Percentiles rank a stretch among this genome's conserved stretches.
phyloP scores from a whole-genome alignment of 192 early-diverging fungal species.

The Kickxella alabastrina region DNA sequence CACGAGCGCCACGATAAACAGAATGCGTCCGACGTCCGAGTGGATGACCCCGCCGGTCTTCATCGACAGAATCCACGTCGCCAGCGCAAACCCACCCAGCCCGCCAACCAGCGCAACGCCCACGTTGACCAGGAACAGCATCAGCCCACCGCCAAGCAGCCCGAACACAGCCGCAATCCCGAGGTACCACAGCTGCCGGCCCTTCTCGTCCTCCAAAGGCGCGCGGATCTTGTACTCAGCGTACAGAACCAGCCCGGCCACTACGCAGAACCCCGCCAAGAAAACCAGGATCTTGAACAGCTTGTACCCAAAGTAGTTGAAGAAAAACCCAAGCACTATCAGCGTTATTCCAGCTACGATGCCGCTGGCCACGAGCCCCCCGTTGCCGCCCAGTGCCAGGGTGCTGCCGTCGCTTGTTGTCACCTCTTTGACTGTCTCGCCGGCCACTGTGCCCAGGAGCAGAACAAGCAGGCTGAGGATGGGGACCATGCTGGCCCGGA shows the following conservation, averaged over 20 bases:
- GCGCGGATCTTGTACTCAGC: constrained; percentile 43
- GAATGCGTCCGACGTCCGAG: constrained; percentile 58
- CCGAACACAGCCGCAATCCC: constrained; percentile 62
- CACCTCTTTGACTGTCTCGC: constrained; percentile 8
- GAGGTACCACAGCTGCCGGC: constrained; percentile 46
- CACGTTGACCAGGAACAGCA: constrained; percentile 65
- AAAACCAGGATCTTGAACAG: constrained; percentile 69
- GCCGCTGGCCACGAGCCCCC: constrained; percentile 34
- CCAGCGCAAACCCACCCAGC: constrained; percentile 70
- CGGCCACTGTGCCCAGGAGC: constrained; percentile 20
- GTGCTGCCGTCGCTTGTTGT: constrained; percentile 26
- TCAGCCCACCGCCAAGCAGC: constrained; percentile 60
- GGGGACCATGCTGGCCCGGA: background rate
- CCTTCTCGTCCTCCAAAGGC: constrained; percentile 43
- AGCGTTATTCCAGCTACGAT: constrained; percentile 60
- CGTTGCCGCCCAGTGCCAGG: constrained; percentile 35
- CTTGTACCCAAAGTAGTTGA: constrained; percentile 66
- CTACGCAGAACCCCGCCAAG: constrained; percentile 71
- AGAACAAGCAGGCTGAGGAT: constrained; percentile 14
- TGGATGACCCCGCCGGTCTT: constrained; percentile 59
- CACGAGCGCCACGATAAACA: constrained; percentile 65
- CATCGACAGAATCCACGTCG: constrained; percentile 70
- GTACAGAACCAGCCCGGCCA: constrained; percentile 46
- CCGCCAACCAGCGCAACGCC: constrained; percentile 75
- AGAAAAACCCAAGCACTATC: constrained; percentile 62